Base-by-base conservation (phyloP, 805 yeast species). In the Zygoascus biomembranicola region DNA sequence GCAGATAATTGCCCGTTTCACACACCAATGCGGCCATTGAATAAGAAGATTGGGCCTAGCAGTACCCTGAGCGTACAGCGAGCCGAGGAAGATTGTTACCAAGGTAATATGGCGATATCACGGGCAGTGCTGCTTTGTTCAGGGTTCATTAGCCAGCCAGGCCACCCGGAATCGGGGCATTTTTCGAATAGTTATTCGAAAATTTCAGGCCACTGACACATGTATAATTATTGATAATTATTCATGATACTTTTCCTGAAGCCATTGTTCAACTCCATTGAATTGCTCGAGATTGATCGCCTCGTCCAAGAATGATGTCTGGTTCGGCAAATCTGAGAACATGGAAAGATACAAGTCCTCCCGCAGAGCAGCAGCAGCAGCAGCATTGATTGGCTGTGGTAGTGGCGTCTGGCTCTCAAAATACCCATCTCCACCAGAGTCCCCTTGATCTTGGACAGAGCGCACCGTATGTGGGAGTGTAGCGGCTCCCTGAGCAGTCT, bases 251-350 rank as follows among this genome's bases (percentile, higher is more conserved):
- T 59, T 60, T 50, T 60, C 63, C 48, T 57, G 54, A 2, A 61
- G 52, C 64, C 64, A 61, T 32, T 50, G 56, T 39, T 60, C 62
- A 14, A 61, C 54, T 20, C 57, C 58, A 14, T 54, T 55, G 50
- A 64, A 62, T 16, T 57, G 55, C 41, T 62, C 65, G 32, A 61
- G 47, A 46, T 57, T 57, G 8, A 64, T 20, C 13, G 66, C 68
- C 50, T 62, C 61, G 46, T 66, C 69, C 28, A 66, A 47, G 46
- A 66, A 66, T 32, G 66, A 61, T 6, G 69, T 66, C 43, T 65
- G 69, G 52, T 66, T 66, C 3, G 69, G 69, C 45, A 66, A 52
- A 48, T 62, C 65, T 11, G 69, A 66, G 55, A 66, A 66, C 69
- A 66, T 66, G 45, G 58, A 64, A 19, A 66, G 50, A 41, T 57